A percentile compares a stretch with the other conserved stretches of the same genome.
Evolutionary conservation across 768 basidiomycete species (phyloP).

Genomic region (Macrolepiota dolichaula): DNA sequence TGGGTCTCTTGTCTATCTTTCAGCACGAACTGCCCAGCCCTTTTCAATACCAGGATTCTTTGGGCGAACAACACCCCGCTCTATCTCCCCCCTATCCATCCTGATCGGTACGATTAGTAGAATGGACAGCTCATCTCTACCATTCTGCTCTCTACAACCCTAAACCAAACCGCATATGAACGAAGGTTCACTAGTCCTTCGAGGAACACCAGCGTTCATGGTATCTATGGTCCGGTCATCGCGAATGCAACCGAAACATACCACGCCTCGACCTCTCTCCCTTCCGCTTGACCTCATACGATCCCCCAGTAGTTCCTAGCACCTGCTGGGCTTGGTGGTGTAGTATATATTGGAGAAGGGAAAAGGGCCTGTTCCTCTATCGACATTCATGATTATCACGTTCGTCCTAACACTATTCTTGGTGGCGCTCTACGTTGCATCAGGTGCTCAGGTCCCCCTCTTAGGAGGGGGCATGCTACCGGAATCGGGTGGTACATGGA

Average conservation of each 20-base stretch:
- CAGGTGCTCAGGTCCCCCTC: neutral
- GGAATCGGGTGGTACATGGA: neutral
- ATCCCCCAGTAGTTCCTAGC: neutral
- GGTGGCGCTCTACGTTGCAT: neutral
- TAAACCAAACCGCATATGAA: too few relatives aligned
- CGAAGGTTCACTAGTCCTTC: too few relatives aligned
- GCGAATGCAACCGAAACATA: neutral
- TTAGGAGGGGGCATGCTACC: neutral
- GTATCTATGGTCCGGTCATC: neutral
- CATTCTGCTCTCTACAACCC: too few relatives aligned
- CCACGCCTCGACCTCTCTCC: neutral
- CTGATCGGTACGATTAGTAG: too few relatives aligned
- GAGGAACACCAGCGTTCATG: too few relatives aligned
- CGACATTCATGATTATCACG: neutral
- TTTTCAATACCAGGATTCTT: too few relatives aligned
- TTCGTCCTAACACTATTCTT: neutral
- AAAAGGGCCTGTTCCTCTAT: neutral
- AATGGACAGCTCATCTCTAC: too few relatives aligned
- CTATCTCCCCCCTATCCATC: too few relatives aligned
- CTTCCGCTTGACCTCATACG: neutral
- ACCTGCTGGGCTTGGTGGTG: neutral
- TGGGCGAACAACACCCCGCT: too few relatives aligned
- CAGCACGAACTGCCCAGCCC: too few relatives aligned
- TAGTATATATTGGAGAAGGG: too few relatives aligned
- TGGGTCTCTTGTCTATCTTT: too few relatives aligned